These are phyloP conservation scores for Mucor piriformis DNA, from an alignment of 371 early-diverging fungal genomes.

Conservation along the genomic window DNA sequence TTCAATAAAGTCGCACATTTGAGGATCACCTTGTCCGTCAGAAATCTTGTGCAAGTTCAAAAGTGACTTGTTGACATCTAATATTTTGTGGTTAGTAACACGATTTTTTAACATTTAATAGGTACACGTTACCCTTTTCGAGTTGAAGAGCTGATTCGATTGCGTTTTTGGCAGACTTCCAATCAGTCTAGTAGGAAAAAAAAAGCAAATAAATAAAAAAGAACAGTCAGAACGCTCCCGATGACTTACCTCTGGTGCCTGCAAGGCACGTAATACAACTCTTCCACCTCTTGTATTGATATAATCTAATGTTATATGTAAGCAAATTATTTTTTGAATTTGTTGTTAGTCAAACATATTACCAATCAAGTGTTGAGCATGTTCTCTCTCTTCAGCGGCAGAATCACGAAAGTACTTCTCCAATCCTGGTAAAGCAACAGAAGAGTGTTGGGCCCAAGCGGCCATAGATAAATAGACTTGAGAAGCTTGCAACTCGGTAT, in stretches of 20 bases:
- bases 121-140: constrained; percentile 53
- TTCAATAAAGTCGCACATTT: constrained; percentile 73
- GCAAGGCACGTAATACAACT: constrained; percentile 50
- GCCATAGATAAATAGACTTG: constrained; percentile 65
- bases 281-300: constrained; percentile 61
- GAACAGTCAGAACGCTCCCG: neutral
- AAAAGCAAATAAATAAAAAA: neutral
- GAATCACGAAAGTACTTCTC: constrained; percentile 63
- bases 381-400: constrained; percentile 62
- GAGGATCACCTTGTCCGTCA: constrained; percentile 66
- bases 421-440: constrained; percentile 63
- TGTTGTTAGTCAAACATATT: neutral
- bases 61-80: constrained; percentile 71
- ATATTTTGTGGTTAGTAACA: neutral
- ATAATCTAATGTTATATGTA: constrained; percentile 37
- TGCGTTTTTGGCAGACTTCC: constrained; percentile 69
- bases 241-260: constrained; percentile 51
- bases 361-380: constrained; percentile 60
- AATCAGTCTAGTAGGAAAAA: constrained; percentile 44
- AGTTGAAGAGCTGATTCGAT: constrained; percentile 69
- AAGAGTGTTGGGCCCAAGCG: constrained; percentile 57
- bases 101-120: neutral
- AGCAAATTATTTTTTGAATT: too few species aligned
- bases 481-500: constrained; percentile 63
- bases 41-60: constrained; percentile 68